Conservation (phyloP, 129 eudicot species). For the Chrysanthemum makinoi region DNA sequence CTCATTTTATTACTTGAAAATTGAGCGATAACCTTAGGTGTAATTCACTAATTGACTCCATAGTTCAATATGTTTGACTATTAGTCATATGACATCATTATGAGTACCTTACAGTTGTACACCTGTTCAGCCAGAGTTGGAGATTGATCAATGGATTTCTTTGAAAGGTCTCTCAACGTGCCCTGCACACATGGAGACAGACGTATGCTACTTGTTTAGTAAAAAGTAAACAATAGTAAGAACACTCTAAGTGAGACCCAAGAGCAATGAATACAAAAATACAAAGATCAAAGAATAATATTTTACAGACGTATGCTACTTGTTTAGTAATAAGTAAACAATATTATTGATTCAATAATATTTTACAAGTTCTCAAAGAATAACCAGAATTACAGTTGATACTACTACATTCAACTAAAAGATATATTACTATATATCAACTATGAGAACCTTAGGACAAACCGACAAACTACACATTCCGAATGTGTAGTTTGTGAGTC, state of each 20-base stretch:
- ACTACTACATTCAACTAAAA: not conserved
- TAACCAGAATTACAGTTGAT: not conserved
- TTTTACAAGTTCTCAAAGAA: not conserved
- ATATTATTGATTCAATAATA: not conserved
- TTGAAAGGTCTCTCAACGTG: slow-evolving; percentile 48
- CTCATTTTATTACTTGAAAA: not conserved
- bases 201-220: not conserved
- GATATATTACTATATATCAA: no score
- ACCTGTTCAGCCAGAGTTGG: slow-evolving; percentile 31
- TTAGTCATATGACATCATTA: slow-evolving; percentile 12
- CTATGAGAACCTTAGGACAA: no score
- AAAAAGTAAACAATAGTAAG: not conserved
- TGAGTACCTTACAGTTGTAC: slow-evolving; percentile 25
- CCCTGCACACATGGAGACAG: slow-evolving; percentile 33
- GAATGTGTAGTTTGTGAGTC: no score
- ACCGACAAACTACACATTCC: no score
- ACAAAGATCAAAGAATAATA: not conserved
- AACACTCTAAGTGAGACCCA: not conserved
- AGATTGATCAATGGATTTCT: slow-evolving; percentile 29
- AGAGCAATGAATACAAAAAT: not conserved
- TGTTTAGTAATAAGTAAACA: not conserved
- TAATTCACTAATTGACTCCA: not conserved
- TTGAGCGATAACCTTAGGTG: not conserved
- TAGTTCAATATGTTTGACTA: not conserved
- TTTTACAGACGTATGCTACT: not conserved